Evolutionary conservation across 2,329 filamentous ascomycete species (phyloP).

Genomic region (Colletotrichum sidae): DNA sequence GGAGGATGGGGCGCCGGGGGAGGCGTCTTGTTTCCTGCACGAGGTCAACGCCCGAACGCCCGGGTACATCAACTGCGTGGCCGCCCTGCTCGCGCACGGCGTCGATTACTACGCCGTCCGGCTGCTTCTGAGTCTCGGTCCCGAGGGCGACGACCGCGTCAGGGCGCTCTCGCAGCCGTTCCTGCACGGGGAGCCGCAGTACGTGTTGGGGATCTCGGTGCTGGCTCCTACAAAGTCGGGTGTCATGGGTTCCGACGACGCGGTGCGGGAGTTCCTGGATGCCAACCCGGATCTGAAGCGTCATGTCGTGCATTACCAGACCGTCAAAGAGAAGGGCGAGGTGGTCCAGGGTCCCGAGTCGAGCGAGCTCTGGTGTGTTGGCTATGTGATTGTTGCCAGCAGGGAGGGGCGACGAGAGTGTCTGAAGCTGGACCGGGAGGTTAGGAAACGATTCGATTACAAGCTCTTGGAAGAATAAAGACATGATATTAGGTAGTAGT

Average conservation of each 20-base stretch:
- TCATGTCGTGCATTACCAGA: conserved; percentile 37
- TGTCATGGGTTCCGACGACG: conserved; percentile 34
- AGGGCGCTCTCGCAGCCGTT: conserved; percentile 41
- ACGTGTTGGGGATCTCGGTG: conserved; percentile 35
- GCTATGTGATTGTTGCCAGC: conserved; percentile 28
- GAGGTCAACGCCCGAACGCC: conserved; percentile 47
- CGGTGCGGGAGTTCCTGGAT: conserved; percentile 10
- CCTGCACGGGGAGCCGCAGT: conserved; percentile 33
- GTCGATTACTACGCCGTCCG: conserved; percentile 46
- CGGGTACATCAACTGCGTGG: conserved; percentile 41
- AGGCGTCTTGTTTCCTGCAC: conserved; percentile 41
- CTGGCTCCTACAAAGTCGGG: conserved; percentile 31
- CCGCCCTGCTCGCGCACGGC: conserved; percentile 42
- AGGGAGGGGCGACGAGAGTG: conserved; percentile 28
- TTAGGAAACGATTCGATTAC: conserved; percentile 27
- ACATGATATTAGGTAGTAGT: background rate
- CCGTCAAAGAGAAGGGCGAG: conserved; percentile 28
- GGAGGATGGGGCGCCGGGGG: background rate
- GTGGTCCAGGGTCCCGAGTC: conserved; percentile 35
- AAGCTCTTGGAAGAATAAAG: conserved; percentile 15
- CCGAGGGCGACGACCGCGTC: conserved; percentile 29
- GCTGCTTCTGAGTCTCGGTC: conserved; percentile 40
- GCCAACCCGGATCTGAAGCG: background rate
- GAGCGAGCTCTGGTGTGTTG: conserved; percentile 36
- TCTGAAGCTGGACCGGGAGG: conserved; percentile 20